Conservation (phyloP, 371 early-diverging fungal species). For the Blakeslea trispora region DNA sequence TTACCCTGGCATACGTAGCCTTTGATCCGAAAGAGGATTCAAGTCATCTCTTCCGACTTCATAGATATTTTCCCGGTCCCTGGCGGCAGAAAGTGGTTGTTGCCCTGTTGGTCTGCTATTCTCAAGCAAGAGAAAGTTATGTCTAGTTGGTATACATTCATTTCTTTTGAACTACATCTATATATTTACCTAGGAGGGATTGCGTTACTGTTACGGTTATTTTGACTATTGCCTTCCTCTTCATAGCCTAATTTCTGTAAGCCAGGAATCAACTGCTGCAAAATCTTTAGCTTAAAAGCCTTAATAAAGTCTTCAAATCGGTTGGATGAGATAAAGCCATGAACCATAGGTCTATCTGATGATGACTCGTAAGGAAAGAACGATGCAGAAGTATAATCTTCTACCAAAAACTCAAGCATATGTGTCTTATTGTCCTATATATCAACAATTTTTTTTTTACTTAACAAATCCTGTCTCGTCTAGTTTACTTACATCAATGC, state of each 20-base stretch:
- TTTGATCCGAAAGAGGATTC: constrained; percentile 44
- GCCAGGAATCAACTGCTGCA: constrained; percentile 72
- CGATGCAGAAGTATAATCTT: constrained; percentile 59
- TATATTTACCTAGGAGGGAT: not conserved
- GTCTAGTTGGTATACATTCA: too few relatives aligned
- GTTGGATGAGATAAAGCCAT: constrained; percentile 61
- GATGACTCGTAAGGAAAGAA: constrained; percentile 56
- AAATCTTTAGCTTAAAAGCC: constrained; percentile 61
- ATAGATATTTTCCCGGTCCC: constrained; percentile 9
- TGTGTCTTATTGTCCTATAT: constrained; percentile 64
- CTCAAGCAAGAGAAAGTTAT: not conserved
- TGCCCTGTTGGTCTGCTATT: not conserved
- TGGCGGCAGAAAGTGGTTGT: not conserved
- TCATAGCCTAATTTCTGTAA: constrained; percentile 46
- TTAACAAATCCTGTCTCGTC: too few relatives aligned
- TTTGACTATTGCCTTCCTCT: constrained; percentile 8
- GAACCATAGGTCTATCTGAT: constrained; percentile 48
- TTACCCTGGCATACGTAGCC: constrained; percentile 53
- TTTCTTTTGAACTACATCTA: too few relatives aligned
- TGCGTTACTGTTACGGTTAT: not conserved
- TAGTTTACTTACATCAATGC: constrained; percentile 54
- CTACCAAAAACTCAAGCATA: constrained; percentile 53
- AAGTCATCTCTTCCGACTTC: constrained; percentile 65
- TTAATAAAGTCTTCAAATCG: constrained; percentile 63
- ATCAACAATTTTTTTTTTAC: too few relatives aligned